Evolutionary conservation across 73 alveolate genomes (phyloP), one percentile per base, ranked within the genome.

Genomic region (Uronychia setigera): DNA sequence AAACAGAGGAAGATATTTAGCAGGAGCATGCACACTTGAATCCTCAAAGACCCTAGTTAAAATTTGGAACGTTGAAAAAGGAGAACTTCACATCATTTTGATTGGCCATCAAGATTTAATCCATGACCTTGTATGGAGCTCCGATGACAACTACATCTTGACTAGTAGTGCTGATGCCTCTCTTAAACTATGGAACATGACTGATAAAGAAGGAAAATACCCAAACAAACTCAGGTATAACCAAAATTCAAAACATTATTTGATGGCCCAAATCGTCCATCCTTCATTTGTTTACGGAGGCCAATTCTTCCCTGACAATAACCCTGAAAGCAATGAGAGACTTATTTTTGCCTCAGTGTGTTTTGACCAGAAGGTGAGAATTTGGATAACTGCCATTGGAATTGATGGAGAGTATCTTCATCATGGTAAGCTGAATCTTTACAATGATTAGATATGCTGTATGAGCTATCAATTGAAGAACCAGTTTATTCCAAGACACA

Each of bases 81-180:
- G 99, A 30, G 87, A 79, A 74, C 91, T 91, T 58, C 87, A 88
- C 28, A 76, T 94, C 59, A 84, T 82, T 25, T 91, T 94, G 74
- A 96, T 92, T 91, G 99, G 99, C 0, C 99, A 98, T 96, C 97
- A 93, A 34, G 98, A 98, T 89, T 79, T 97, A 31, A 94, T 98
- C 67, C 99, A 98, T 87, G 98, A 97, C 87, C 79, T 98, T 59
- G 81, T 89, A 29, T 98, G 99, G 98, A 87, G 97, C 34, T 31
- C 75, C 32, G 98, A 96, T 85, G 99, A 98, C 77, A 79, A 90
- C 88, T 93, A 90, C 74, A 85, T 98, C 75, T 78, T 96, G 9
- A 82, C 99, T 33, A 81, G 97, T 31, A 92, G 98, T 0, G 97
- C 99, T 59, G 99, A 97, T 90, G 90, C 88, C 78, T 86, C 98